Evolutionary conservation across 495 filamentous ascomycete species (phyloP).

Genomic region (Neurospora sp.): DNA sequence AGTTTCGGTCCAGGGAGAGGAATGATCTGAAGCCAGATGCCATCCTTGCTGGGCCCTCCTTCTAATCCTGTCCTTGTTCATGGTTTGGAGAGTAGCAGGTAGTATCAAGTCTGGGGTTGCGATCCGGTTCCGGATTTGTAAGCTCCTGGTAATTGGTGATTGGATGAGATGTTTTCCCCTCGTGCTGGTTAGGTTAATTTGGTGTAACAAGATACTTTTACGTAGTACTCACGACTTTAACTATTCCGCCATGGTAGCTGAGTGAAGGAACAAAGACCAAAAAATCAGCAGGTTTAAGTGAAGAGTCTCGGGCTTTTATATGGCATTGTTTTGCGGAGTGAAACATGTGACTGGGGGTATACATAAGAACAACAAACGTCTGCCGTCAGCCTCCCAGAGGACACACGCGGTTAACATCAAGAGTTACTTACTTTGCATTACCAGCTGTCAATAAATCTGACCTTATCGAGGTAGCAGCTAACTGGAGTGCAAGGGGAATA

Average conservation of each 20-base stretch:
- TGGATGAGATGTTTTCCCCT: background rate
- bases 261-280: too few species aligned
- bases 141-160: background rate
- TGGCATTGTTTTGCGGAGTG: background rate
- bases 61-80: background rate
- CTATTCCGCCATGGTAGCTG: too few species aligned
- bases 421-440: background rate
- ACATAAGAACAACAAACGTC: background rate
- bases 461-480: background rate
- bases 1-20: background rate
- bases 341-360: background rate
- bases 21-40: background rate
- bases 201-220: background rate
- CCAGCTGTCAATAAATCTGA: too few species aligned
- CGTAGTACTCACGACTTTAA: too few species aligned
- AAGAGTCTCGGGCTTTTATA: background rate
- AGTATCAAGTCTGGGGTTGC: background rate
- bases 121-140: background rate
- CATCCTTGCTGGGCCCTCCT: background rate
- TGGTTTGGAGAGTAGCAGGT: background rate
- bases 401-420: background rate
- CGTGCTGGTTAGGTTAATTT: background rate
- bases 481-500: background rate
- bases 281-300: too few species aligned
- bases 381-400: background rate